Percentiles rank a stretch among this genome's conserved stretches.
Evolutionary conservation across 306 rosid species (phyloP).

Genomic region (Medicago arabica): DNA sequence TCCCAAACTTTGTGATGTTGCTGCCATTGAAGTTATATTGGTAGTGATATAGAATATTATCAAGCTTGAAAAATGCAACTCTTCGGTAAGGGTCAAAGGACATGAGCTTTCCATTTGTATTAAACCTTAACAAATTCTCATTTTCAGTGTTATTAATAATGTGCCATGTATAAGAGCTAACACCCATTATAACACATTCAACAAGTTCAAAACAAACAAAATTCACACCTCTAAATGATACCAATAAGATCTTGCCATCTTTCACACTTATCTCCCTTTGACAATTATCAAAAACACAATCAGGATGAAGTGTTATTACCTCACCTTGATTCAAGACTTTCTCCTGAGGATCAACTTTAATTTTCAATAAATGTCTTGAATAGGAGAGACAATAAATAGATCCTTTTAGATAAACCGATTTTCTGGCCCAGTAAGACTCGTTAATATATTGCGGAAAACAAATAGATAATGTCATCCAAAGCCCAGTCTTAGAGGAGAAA

Average conservation of each 20-base stretch:
- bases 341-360: background rate
- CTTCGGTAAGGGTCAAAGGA: background rate
- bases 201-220: background rate
- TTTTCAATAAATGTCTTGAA: background rate
- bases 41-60: background rate
- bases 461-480: background rate
- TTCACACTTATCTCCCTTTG: background rate
- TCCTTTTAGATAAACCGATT: background rate
- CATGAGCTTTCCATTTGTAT: background rate
- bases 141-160: background rate
- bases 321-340: background rate
- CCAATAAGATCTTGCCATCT: background rate
- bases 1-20: background rate
- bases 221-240: background rate
- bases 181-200: background rate
- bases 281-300: background rate
- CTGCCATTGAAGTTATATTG: too few species aligned
- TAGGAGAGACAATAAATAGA: background rate
- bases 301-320: background rate
- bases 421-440: background rate
- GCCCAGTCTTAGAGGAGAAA: conserved; percentile 8
- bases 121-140: background rate
- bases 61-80: background rate
- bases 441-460: background rate
- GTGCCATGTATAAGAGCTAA: background rate